These are phyloP conservation scores for Pouteria campechiana DNA, from an alignment of 179 eudicot species.

Conservation along the genomic window DNA sequence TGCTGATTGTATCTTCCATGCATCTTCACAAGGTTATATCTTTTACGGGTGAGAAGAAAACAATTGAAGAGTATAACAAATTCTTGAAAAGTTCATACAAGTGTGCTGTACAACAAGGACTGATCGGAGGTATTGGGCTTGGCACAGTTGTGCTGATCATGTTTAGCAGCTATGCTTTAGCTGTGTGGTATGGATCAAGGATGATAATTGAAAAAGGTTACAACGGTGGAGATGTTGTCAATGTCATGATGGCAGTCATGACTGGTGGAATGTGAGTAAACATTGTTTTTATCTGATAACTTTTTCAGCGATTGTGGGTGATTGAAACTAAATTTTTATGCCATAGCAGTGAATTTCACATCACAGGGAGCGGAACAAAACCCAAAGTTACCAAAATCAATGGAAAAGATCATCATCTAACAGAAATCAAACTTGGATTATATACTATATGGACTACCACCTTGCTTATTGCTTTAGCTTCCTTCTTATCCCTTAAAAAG, in stretches of 20 bases:
- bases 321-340: too few species aligned
- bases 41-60: constrained; percentile 42
- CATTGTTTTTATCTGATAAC: too few species aligned
- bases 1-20: neutral
- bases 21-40: constrained; percentile 27
- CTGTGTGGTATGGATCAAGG: constrained; percentile 41
- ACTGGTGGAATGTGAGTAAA: constrained; percentile 36
- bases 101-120: constrained; percentile 23
- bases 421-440: too few species aligned
- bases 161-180: constrained; percentile 29
- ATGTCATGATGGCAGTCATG: constrained; percentile 25
- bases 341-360: too few species aligned
- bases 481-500: neutral
- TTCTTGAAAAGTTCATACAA: constrained; percentile 20
- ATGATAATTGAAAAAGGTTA: constrained; percentile 34
- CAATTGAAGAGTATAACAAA: constrained; percentile 22
- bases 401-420: too few species aligned
- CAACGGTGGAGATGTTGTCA: constrained; percentile 26
- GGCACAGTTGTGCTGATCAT: constrained; percentile 20
- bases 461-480: too few species aligned
- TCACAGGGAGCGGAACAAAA: too few species aligned
- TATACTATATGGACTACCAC: too few species aligned
- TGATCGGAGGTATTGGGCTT: constrained; percentile 27
- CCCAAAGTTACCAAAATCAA: too few species aligned
- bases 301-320: too few species aligned